Evolutionary conservation across 192 early-diverging fungal genomes (phyloP).

Genomic region (Coemansia sp.): DNA sequence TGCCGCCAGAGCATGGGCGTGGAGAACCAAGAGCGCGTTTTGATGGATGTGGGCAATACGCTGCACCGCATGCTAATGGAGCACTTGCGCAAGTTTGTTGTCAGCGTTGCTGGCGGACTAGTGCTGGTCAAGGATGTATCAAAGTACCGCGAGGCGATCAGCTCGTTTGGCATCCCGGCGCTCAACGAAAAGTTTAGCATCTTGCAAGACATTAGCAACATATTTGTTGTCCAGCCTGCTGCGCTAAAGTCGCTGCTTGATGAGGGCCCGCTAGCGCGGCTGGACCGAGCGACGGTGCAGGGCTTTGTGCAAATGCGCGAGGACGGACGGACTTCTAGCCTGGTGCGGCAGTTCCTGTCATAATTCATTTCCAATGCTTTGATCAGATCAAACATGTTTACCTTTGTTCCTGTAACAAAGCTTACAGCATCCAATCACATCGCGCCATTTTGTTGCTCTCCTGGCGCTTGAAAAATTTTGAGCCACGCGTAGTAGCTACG

Average conservation of each 20-base stretch:
- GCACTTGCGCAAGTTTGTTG: conserved; percentile 87
- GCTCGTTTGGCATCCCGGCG: conserved; percentile 69
- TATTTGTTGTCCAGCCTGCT: conserved; percentile 91
- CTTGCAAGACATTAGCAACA: conserved; percentile 88
- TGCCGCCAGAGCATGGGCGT: conserved; percentile 66
- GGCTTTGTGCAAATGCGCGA: conserved; percentile 87
- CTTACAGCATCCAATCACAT: not conserved
- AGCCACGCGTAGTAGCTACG: not conserved
- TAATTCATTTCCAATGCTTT: not conserved
- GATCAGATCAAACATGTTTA: not conserved
- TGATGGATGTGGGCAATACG: conserved; percentile 75
- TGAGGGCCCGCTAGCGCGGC: conserved; percentile 80
- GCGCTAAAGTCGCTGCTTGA: conserved; percentile 85
- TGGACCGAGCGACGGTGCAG: conserved; percentile 78
- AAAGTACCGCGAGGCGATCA: conserved; percentile 88
- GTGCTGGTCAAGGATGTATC: conserved; percentile 92
- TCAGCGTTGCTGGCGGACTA: conserved; percentile 86
- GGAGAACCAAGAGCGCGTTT: conserved; percentile 78
- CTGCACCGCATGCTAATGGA: conserved; percentile 89
- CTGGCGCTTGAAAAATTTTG: not conserved
- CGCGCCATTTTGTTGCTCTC: not conserved
- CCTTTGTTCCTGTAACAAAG: not conserved
- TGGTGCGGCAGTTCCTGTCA: conserved; percentile 39
- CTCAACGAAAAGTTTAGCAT: conserved; percentile 88
- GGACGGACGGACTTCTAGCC: conserved; percentile 70